Evolutionary conservation across 306 rosid genomes (phyloP), one percentile per base, ranked within the genome.

Genomic region (Cicer bijugum): DNA sequence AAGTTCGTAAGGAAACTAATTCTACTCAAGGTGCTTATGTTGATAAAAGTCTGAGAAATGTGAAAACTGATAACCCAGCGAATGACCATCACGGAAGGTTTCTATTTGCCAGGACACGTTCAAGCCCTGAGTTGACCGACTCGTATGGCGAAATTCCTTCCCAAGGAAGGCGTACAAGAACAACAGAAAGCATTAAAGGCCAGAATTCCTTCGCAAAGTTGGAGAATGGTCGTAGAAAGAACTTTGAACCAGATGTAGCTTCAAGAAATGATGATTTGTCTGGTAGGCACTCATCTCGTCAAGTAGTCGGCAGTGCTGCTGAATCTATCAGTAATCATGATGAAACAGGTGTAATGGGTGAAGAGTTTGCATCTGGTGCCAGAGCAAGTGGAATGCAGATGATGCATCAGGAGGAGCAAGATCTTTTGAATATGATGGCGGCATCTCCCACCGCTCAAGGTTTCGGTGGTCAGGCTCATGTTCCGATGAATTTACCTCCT

Each of bases 121-220:
- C 99, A 66, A 95, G 99, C 78, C 97, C 99, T 28, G 99, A 95
- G 88, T 89, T 95, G 71, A 91, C 96, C 9, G 97, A 95, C 66
- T 75, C 96, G 6, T 90, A 80, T 57, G 85, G 92, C 68, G 97
- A 88, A 81, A 84, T 85, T 83, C 75, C 95, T 63, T 82, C 89
- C 74, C 96, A 83, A 64, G 88, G 85, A 84, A 87, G 87, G 84
- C 74, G n/a, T 69, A 40, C 72, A 67, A 78, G 82, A 72, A 84
- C 84, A 74, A 75, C 81, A 45, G 96, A 91, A 82, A 83, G 76
- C 78, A 83, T 77, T 46, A 88, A 87, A 81, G 80, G 75, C 72
- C 91, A 68, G 59, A 74, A 74, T 70, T 76, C 78, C 44, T 73
- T 85, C 23, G 79, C 76, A 23, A 86, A 88, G 81, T 74, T 82